These are phyloP conservation scores for Nepenthes alata DNA, from an alignment of 179 eudicot species.

Conservation along the genomic window DNA sequence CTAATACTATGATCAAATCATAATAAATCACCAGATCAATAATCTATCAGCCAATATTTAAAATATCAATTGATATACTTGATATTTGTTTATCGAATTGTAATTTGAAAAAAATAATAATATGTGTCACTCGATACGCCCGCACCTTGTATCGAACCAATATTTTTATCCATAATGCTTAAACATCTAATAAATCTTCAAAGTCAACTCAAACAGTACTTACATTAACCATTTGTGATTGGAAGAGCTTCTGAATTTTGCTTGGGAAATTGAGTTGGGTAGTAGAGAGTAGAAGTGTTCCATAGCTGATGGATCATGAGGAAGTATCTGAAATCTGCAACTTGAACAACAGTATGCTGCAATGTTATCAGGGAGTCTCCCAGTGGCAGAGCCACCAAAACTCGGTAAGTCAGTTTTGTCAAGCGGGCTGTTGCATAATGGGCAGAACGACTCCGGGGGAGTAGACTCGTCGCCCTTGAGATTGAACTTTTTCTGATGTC, in stretches of 20 bases:
- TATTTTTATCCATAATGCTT: no score
- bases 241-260: conserved; percentile 18
- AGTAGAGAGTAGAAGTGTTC: conserved; percentile 48
- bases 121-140: no score
- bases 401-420: conserved; percentile 22
- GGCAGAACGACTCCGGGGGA: conserved; percentile 69
- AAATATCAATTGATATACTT: neutral
- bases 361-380: conserved; percentile 15
- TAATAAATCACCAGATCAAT: no score
- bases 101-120: no score
- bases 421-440: conserved; percentile 72
- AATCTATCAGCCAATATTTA: neutral
- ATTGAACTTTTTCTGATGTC: conserved; percentile 73
- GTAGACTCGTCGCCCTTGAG: conserved; percentile 46
- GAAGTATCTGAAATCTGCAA: no score
- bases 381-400: conserved; percentile 12
- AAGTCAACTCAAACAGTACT: conserved; percentile 8
- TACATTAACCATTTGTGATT: conserved; percentile 45
- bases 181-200: neutral
- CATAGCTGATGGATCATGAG: conserved; percentile 39
- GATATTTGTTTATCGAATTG: no score
- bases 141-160: no score
- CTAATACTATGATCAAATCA: no score
- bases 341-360: neutral
- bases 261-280: conserved; percentile 34